Percentiles rank a stretch among this genome's conserved stretches.
Conservation (phyloP, 495 filamentous ascomycete genomes). For the Friedmanniomyces simplex region DNA sequence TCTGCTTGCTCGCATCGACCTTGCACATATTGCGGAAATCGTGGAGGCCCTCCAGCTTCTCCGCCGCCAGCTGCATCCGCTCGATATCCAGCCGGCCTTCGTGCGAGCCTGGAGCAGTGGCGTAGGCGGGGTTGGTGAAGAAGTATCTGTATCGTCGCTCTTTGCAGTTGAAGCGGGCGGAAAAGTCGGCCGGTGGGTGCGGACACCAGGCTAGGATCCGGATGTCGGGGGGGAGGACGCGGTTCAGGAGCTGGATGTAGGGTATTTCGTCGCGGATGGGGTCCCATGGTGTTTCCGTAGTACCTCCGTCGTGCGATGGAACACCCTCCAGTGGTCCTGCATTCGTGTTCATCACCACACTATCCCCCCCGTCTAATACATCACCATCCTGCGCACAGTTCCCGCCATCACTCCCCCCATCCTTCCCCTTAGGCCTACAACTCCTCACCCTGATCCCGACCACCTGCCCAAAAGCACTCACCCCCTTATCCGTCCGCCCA, state of each 20-base stretch:
- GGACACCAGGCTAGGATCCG: slow-evolving; percentile 89
- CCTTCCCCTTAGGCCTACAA: slow-evolving; percentile 42
- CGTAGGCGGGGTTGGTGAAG: slow-evolving; percentile 86
- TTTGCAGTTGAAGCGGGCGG: slow-evolving; percentile 84
- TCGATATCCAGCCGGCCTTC: slow-evolving; percentile 66
- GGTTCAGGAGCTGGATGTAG: slow-evolving; percentile 73
- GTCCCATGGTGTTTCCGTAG: slow-evolving; percentile 46
- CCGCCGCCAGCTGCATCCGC: slow-evolving; percentile 73
- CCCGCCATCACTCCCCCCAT: slow-evolving; percentile 15
- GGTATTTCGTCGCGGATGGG: slow-evolving; percentile 70
- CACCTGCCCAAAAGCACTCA: slow-evolving; percentile 96
- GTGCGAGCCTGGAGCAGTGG: slow-evolving; percentile 39
- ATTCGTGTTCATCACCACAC: too few relatives aligned
- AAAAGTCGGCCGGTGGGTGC: slow-evolving; percentile 63
- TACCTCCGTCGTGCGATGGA: slow-evolving; percentile 1
- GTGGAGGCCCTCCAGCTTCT: slow-evolving; percentile 66
- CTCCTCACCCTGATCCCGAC: slow-evolving; percentile 73
- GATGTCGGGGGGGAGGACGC: slow-evolving; percentile 80
- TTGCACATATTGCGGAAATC: slow-evolving; percentile 98
- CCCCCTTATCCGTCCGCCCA: slow-evolving; percentile 82
- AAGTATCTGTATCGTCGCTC: slow-evolving; percentile 89
- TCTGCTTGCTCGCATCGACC: slow-evolving; percentile 74
- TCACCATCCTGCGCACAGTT: slow-evolving; percentile 14
- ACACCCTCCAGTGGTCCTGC: not conserved
- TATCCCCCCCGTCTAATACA: not conserved